Evolutionary conservation across 1,139 yeast genomes (phyloP), one percentile per base, ranked within the genome.

Genomic region (Hemisphaericaspora subhashii): DNA sequence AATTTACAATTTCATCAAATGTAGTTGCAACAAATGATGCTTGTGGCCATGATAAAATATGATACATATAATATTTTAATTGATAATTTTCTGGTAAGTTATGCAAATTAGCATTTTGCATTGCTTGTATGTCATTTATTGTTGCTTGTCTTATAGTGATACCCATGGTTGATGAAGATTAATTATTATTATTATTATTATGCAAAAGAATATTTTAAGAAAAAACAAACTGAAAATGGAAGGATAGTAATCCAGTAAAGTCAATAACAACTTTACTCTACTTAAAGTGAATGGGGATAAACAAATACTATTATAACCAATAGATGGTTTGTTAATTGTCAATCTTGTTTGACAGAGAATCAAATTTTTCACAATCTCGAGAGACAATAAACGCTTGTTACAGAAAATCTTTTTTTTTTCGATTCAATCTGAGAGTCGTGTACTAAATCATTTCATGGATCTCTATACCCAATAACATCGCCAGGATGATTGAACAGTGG

Each of bases 11-110:
- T 35, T 61, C 65, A 39, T 71, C 76, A 52, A 65, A 81, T 1
- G 94, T 86, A 1, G 94, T 84, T 17, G 98, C 98, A 25, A 92
- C 98, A 67, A 83, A 92, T 36, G 96, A 87, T 6, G 95, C 95
- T 60, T 92, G 96, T 2, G 99, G 98, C 98, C 98, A 92, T 31
- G 97, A 84, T 41, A 90, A 68, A 14, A 89, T 77, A 62, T 92
- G 99, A 62, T 92, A 92, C 76, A 94, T 77, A 62, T 90, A 92
- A 64, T 90, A 92, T 64, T 90, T 90, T 64, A 90, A 70, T 50
- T 86, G 85, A 59, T 92, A 92, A 64, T 92, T 92, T 61, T 92
- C 99, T 4, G 99, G 98, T 50, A 92, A 72, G 55, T 92, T 92
- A 51, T 86, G 87, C 60, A 92, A 71, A 58, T 92, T 92, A 48